Evolutionary conservation across 2,329 filamentous ascomycete species (phyloP).

Genomic region (Arthroderma uncinatum): DNA sequence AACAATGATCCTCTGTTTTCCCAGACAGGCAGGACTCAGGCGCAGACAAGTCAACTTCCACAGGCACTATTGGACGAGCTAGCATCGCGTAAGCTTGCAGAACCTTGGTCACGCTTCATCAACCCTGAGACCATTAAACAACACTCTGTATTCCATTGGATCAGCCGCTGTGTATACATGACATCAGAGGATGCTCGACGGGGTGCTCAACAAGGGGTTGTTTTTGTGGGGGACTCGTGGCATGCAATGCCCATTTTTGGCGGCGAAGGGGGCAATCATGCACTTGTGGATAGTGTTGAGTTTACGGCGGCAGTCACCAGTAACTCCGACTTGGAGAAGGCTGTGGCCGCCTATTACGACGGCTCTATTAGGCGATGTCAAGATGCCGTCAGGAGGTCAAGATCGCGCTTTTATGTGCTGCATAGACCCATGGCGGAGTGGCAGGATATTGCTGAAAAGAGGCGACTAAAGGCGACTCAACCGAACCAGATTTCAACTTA

Average conservation of each 20-base stretch:
- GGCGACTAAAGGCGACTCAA: no score
- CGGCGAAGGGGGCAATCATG: background rate
- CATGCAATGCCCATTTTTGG: background rate
- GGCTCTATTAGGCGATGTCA: background rate
- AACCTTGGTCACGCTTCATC: background rate
- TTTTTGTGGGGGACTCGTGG: background rate
- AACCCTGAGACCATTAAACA: background rate
- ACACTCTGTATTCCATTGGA: background rate
- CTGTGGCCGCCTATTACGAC: background rate
- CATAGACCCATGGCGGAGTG: background rate
- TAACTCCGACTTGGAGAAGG: no score
- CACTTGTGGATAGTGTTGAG: background rate
- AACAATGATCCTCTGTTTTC: background rate
- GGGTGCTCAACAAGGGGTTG: background rate
- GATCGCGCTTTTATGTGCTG: background rate
- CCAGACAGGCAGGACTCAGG: background rate
- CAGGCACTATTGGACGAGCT: background rate
- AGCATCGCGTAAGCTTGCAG: background rate
- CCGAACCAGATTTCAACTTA: no score
- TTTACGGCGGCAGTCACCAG: background rate
- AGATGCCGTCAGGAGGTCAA: background rate
- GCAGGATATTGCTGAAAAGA: background rate
- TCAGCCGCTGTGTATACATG: background rate
- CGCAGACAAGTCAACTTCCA: background rate
- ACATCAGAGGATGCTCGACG: background rate